phyloP scores from a whole-genome alignment of 371 early-diverging fungal species.

The Lichtheimia ornata region DNA sequence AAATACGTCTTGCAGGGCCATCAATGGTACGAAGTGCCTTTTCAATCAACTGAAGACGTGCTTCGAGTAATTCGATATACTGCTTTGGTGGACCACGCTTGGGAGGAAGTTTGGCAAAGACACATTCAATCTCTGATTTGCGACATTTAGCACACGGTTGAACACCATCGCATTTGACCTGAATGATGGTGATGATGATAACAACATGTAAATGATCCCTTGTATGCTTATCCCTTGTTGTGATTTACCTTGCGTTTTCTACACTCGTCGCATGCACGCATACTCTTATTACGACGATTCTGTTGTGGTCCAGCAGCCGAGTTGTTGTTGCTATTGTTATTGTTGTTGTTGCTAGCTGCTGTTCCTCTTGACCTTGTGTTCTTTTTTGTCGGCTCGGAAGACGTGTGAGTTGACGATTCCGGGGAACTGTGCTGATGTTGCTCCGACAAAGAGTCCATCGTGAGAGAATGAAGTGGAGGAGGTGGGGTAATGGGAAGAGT shows the following conservation, averaged over 20 bases:
- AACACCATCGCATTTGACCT: conserved; percentile 57
- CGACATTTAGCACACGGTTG: conserved; percentile 49
- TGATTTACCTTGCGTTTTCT: conserved; percentile 50
- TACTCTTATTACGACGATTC: conserved; percentile 44
- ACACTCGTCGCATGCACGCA: conserved; percentile 52
- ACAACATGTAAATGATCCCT: conserved; percentile 4
- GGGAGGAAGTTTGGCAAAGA: conserved; percentile 46
- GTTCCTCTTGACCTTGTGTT: conserved; percentile 6
- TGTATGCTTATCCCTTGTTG: background rate
- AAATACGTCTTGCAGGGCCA: conserved; percentile 25
- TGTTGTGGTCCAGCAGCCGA: conserved; percentile 1
- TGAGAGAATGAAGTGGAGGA: conserved; percentile 3
- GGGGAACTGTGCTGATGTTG: conserved; percentile 11
- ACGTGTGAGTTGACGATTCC: conserved; percentile 11
- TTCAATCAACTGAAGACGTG: conserved; percentile 44
- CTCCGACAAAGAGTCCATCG: conserved; percentile 6
- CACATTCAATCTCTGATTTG: conserved; percentile 39
- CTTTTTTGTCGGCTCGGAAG: conserved; percentile 8
- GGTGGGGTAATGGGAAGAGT: background rate
- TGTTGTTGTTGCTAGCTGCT: background rate
- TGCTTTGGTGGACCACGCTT: conserved; percentile 51
- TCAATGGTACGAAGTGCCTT: conserved; percentile 39
- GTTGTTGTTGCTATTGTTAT: background rate
- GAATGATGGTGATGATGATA: background rate
- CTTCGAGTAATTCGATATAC: conserved; percentile 50